Percentiles rank a stretch among this genome's conserved stretches.
Conservation (phyloP, 2,329 filamentous ascomycete species). For the Leptographium wingfieldii region DNA sequence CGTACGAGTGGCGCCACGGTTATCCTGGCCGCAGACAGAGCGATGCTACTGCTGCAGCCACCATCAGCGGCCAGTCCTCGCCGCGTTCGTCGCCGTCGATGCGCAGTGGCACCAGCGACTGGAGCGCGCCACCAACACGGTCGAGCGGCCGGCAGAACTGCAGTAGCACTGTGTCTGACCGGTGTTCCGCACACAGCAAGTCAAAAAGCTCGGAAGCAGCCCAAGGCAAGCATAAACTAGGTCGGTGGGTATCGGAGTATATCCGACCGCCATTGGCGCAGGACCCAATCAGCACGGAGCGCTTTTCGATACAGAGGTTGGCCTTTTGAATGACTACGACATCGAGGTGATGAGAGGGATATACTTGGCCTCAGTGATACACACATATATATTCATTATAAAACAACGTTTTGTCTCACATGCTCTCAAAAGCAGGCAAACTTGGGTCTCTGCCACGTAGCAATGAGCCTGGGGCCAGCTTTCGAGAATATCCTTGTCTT, state of each 20-base stretch:
- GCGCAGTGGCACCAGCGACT: not conserved
- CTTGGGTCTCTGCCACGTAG: not conserved
- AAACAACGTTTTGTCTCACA: too few relatives aligned
- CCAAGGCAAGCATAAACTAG: not conserved
- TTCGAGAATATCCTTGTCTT: not conserved
- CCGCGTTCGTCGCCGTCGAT: not conserved
- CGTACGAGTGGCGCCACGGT: not conserved
- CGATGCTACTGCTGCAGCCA: not conserved
- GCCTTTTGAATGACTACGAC: not conserved
- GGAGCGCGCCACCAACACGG: not conserved
- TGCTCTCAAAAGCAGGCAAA: too few relatives aligned
- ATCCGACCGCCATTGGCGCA: not conserved
- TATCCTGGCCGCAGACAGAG: not conserved
- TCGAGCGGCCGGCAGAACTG: not conserved
- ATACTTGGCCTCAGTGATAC: too few relatives aligned
- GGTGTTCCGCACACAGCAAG: not conserved
- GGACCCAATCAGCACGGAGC: not conserved
- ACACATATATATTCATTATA: too few relatives aligned
- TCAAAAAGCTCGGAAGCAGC: not conserved
- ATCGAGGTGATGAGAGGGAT: not conserved
- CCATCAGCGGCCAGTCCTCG: not conserved
- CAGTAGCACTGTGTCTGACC: not conserved
- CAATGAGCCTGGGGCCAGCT: not conserved
- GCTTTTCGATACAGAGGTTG: not conserved
- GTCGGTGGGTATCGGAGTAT: not conserved